Evolutionary conservation across 2,329 filamentous ascomycete genomes (phyloP), one percentile per base, ranked within the genome.

Genomic region (Diplocarpon mali): DNA sequence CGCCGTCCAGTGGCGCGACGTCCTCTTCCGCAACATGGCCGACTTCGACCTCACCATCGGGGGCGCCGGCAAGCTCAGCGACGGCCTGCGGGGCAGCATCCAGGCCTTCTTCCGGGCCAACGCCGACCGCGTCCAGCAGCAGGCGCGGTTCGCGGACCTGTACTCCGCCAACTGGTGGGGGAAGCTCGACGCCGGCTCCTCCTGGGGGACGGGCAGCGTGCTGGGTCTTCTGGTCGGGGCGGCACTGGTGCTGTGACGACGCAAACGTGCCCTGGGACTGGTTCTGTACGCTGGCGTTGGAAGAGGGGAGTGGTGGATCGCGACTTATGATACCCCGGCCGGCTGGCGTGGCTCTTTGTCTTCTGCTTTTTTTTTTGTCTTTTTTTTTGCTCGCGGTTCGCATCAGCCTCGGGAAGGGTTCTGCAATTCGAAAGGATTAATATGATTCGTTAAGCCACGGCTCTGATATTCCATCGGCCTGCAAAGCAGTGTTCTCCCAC

Each of bases 151-250:
- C 12, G 42, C 38, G 8, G 24, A 47, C 15, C 16, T 47, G 40
- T 48, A 48, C 28, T 28, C 46, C 3, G 46, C 46, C 2, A 44
- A 48, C 14, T 48, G 46, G 46, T 48, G 38, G 28, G 46, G 46
- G 2, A 28, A 34, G 16, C 20, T 48, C 4, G 39, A 30, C 6
- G 8, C 9, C 15, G 46, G 46, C 2, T 41, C 37, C 16, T 42
- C 45, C 35, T 48, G 46, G 46, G 46, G 46, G 16, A 48, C 46
- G 12, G 46, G 32, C 6, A 35, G 44, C n/a, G 45, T 47, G 10
- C 14, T 47, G 37, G 32, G 41, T 35, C 38, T 37, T 10, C 31
- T 47, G 6, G 38, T 40, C 29, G 45, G 45, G 7, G 27, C 40
- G 5, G 44, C 43, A 41, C 13, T 47, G 20, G 28, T 47, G 15